Base-by-base conservation (phyloP, 1,284 basidiomycete genomes). In the Leccinum pachyderme region DNA sequence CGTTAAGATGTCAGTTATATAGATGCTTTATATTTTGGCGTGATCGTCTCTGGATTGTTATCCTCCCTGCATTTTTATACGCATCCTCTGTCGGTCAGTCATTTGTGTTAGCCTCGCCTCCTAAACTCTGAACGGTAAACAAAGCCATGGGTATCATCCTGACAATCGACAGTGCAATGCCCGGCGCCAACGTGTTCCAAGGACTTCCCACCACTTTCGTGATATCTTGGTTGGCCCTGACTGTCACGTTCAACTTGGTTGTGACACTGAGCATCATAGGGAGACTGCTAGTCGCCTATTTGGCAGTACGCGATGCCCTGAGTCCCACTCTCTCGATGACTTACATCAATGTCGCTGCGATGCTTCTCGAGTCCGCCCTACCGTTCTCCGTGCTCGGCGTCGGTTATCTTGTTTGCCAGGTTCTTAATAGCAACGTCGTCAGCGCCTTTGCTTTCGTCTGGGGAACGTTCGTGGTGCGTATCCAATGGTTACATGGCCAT, bases 321-420 rank as follows among this genome's bases (percentile, higher is more conserved):
- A 47, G 22, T 11, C 25, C 49, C 3, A 29, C 11, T 18, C 33
- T 47, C 28, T 32, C 44, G 29, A 18, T 3, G 7, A 41, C 50
- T 12, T 55, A 55, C 48, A 29, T 55, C 29, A n/a, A 55, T 18
- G 7, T 55, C 28, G 51, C 53, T 22, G 53, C 53, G 4, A 52
- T n/a, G 3, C 49, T 52, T 29, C 22, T 52, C 8, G 53, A 55
- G 29, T 55, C 53, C 4, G 53, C 53, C 12, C 24, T 55, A 4
- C 53, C 53, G 6, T 53, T 47, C 7, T 41, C 53, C 4, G 53
- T 18, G n/a, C 44, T 53, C 25, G 53, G 49, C 7, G 11, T 55
- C 13, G 15, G 49, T n/a, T 55, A 55, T 25, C 41, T 55, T 29
- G 35, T 52, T 15, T 15, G 28, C 12, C 49, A 52, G 13, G 49